Evolutionary conservation across 768 basidiomycete genomes (phyloP).

Genomic region (Boletus rubroflammeus): DNA sequence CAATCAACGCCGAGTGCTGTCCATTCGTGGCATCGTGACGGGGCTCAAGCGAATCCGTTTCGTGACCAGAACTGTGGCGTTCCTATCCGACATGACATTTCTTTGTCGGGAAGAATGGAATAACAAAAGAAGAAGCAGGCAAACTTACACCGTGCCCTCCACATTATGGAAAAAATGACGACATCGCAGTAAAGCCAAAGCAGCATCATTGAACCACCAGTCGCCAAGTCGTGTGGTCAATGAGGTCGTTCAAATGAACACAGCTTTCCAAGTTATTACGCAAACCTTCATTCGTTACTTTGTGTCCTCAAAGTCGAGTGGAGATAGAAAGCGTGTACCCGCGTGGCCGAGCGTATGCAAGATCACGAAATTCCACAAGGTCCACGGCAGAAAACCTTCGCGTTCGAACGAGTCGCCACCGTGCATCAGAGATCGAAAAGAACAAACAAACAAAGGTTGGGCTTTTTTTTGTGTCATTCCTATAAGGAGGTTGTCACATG

Average conservation of each 20-base stretch:
- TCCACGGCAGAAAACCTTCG: background rate
- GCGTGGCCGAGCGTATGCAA: too few species aligned
- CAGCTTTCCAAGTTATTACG: background rate
- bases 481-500: conserved; percentile 10
- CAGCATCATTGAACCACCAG: background rate
- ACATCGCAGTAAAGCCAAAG: conserved; percentile 5
- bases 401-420: background rate
- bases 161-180: conserved; percentile 18
- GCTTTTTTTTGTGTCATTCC: background rate
- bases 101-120: conserved; percentile 7
- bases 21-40: background rate
- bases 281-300: background rate
- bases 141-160: background rate
- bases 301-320: conserved; percentile 10
- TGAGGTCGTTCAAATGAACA: conserved; percentile 2
- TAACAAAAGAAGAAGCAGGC: background rate
- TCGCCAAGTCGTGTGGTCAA: background rate
- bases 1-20: background rate
- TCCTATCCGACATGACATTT: conserved; percentile 7
- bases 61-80: conserved; percentile 13
- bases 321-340: background rate
- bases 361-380: background rate
- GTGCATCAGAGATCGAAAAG: background rate
- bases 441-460: background rate
- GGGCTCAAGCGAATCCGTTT: background rate